Evolutionary conservation across 169 alveolate species (phyloP), one percentile per base, ranked within the genome.

Genomic region (Plasmodium yoelii): DNA sequence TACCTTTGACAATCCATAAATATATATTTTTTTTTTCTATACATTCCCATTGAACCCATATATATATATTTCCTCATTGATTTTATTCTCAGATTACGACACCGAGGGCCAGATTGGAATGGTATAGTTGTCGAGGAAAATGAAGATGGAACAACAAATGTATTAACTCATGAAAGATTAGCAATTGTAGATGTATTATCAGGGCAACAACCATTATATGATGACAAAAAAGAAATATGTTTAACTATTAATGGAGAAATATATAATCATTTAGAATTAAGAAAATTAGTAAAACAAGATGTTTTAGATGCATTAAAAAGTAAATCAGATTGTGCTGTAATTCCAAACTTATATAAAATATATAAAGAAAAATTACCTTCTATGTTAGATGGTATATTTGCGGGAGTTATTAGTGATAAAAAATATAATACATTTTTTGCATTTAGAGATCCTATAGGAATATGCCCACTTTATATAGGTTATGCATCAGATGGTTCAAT

Each of bases 101-200:
- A 93, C 64, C 84, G 96, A 47, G 96, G 96, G 22, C 96, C 96
- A n/a, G 96, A 93, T 65, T 82, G 94, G 94, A 91, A 90, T 53
- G 92, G 92, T 8, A 60, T 84, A 19, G 88, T 80, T 26, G 59
- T 84, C 39, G 87, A 70, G 19, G 61, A 69, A 19, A 80, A 87
- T 19, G 69, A 65, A 12, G 89, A 77, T 44, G 80, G 77, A 34
- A 77, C 89, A 26, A 64, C 68, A 18, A 87, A 88, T 49, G 86
- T 92, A n/a, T 24, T 93, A n/a, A 86, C 93, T 5, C 96, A 93
- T 65, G 96, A 93, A 68, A 71, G 96, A n/a, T 80, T 93, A 49
- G 92, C 92, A 12, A 92, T 93, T 6, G 93, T 92, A 6, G 96
- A 93, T 64, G 88, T 87, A 8, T 69, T 73, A 22, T 87, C 91